Evolutionary conservation across 2,329 filamentous ascomycete species (phyloP).

Genomic region (Stachybotrys elegans): DNA sequence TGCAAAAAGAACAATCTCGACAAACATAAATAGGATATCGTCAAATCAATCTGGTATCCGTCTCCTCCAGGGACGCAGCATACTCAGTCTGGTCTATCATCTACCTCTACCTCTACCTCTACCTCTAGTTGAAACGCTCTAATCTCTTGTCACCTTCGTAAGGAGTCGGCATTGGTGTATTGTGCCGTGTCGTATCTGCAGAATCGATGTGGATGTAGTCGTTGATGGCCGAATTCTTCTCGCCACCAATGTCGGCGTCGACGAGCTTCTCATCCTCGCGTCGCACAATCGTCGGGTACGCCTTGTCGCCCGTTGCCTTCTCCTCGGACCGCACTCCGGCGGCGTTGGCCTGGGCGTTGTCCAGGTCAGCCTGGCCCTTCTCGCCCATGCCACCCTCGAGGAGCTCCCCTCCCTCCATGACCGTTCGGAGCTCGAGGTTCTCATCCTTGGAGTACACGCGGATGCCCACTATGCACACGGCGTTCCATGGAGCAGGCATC

Average conservation of each 20-base stretch:
- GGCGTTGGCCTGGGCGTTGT: conserved; percentile 52
- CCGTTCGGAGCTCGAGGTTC: conserved; percentile 46
- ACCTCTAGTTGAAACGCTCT: conserved; percentile 13
- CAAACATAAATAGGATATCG: too few species aligned
- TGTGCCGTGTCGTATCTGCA: conserved; percentile 19
- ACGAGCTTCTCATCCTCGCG: conserved; percentile 18
- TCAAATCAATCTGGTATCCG: too few species aligned
- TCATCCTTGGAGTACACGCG: conserved; percentile 57
- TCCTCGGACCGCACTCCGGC: conserved; percentile 35
- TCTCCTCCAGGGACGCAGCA: too few species aligned
- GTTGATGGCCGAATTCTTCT: conserved; percentile 18
- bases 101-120: too few species aligned
- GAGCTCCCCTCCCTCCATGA: conserved; percentile 50
- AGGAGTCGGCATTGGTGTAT: conserved; percentile 25
- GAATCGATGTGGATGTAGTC: conserved; percentile 23
- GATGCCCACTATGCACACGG: conserved; percentile 55
- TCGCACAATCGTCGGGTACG: conserved; percentile 18
- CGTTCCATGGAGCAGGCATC: conserved; percentile 55
- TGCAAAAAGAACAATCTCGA: too few species aligned
- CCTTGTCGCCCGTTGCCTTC: conserved; percentile 5
- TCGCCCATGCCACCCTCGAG: conserved; percentile 52
- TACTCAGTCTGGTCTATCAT: too few species aligned
- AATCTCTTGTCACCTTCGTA: conserved; percentile 21
- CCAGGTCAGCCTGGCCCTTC: conserved; percentile 50
- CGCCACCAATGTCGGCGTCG: conserved; percentile 10